Conservation (phyloP, 768 basidiomycete species). For the Amanita rubescens region DNA sequence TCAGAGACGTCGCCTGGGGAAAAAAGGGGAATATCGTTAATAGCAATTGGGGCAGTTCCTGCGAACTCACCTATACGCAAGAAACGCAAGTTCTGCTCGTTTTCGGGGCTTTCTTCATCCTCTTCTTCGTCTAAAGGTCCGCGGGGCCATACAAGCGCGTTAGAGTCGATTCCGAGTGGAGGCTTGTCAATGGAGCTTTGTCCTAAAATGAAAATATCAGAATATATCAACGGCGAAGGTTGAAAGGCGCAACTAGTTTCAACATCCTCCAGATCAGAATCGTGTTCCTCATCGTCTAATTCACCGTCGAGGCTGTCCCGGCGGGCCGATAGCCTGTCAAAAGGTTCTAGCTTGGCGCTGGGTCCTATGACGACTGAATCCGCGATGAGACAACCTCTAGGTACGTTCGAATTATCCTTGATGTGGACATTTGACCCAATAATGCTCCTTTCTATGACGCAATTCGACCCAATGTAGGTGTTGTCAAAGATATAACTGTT, state of each 20-base stretch:
- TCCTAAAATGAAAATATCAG: slow-evolving; percentile 40
- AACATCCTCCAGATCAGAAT: slow-evolving; percentile 62
- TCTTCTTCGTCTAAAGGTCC: slow-evolving; percentile 57
- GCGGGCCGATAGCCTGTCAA: slow-evolving; percentile 64
- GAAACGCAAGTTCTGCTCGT: slow-evolving; percentile 57
- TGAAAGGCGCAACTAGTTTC: slow-evolving; percentile 47
- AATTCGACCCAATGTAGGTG: slow-evolving; percentile 61
- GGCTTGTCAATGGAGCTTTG: slow-evolving; percentile 22
- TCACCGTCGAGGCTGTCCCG: slow-evolving; percentile 30
- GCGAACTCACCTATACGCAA: slow-evolving; percentile 62
- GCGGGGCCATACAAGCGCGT: slow-evolving; percentile 78
- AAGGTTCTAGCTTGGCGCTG: slow-evolving; percentile 56
- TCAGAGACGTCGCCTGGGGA: slow-evolving; percentile 51
- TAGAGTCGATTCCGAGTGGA: slow-evolving; percentile 55
- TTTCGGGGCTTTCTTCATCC: slow-evolving; percentile 53
- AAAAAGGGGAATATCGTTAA: not conserved
- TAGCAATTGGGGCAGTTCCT: not conserved
- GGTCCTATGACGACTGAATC: slow-evolving; percentile 78
- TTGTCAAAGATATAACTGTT: slow-evolving; percentile 83
- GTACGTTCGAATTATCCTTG: slow-evolving; percentile 57
- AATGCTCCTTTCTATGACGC: slow-evolving; percentile 71
- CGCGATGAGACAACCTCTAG: slow-evolving; percentile 72
- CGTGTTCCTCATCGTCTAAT: slow-evolving; percentile 28
- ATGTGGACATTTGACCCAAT: slow-evolving; percentile 73
- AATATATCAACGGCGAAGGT: not conserved